These are phyloP conservation scores for Endoconidiophora polonica DNA, from an alignment of 2,329 filamentous ascomycete genomes.

Conservation along the genomic window DNA sequence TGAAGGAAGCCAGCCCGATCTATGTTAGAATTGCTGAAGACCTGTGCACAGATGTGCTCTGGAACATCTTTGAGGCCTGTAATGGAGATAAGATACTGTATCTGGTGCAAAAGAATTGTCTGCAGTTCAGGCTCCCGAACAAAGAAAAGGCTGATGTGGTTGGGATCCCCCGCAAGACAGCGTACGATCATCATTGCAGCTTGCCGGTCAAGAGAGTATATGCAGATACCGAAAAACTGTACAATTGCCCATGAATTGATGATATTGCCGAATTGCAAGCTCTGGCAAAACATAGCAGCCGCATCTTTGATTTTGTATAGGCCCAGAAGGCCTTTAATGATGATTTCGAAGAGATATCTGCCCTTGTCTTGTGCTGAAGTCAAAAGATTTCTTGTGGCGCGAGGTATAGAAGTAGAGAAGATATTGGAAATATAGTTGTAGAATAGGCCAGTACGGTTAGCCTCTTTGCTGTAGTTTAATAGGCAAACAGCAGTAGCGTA, in stretches of 20 bases:
- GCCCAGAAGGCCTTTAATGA: constrained; percentile 32
- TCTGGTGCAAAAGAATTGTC: constrained; percentile 13
- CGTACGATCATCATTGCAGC: constrained; percentile 11
- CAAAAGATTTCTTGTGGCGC: constrained; percentile 1
- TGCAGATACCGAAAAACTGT: constrained; percentile 26
- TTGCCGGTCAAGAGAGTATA: constrained; percentile 23
- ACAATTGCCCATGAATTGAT: constrained; percentile 21
- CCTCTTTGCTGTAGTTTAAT: constrained; percentile 10
- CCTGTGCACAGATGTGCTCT: not conserved
- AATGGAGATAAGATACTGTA: constrained; percentile 13
- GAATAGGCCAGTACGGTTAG: constrained; percentile 8
- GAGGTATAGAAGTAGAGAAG: not conserved
- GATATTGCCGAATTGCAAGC: constrained; percentile 21
- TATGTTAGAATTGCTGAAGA: constrained; percentile 2
- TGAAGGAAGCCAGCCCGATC: constrained; percentile 4
- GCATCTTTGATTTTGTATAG: constrained; percentile 30
- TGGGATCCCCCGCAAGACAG: constrained; percentile 4
- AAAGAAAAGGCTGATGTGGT: constrained; percentile 7
- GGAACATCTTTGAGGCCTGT: constrained; percentile 2
- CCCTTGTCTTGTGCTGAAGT: constrained; percentile 4
- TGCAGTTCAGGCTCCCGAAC: constrained; percentile 2
- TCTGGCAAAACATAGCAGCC: constrained; percentile 25
- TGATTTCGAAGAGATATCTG: constrained; percentile 24
- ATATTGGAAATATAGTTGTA: constrained; percentile 8
- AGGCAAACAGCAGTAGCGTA: constrained; percentile 10